Base-by-base conservation (phyloP, 2,329 filamentous ascomycete genomes). In the Epichloe gansuensis region DNA sequence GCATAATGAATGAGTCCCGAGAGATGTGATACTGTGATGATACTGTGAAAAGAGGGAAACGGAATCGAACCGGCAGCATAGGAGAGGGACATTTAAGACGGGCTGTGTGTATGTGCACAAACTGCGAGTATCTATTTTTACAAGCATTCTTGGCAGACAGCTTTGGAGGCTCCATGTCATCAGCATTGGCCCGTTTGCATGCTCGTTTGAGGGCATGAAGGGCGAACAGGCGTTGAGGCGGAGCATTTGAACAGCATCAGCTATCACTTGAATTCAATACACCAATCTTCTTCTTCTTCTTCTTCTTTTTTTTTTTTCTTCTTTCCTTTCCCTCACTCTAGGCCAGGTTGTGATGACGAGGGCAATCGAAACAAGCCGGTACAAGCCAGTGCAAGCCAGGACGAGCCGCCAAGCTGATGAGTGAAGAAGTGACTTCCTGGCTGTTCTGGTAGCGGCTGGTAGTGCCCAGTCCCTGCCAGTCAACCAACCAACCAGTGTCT, bases 221-320 rank as follows among this genome's bases (percentile, higher is more conserved):
- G 40, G 9, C 41, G 47, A n/a, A 27, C 17, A 47, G 53, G 53
- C 53, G 53, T 54, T 54, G 40, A 43, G 50, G 47, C 50, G 53
- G 41, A 54, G 46, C 53, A 49, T 54, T 52, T 54, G 49, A 49
- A 38, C 27, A 49, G 27, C 36, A 49, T 31, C 31, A 47, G 36
- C 21, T 12, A 27, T 38, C 36, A 15, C 9, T 17, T 12, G 12
- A 11, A 8, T 47, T 39, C 13, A 21, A 48, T 12, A 40, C 35
- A 25, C 4, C 11, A 3, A 21, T 38, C 13, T 38, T 38, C 12
- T 9, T 45, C 23, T 13, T 46, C 21, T 11, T 12, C n/a, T 23
- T 36, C 17, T 12, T 2, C 11, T 6, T 38, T 5, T 8, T 25
- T 2, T 21, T 48, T 21, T 15, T 17, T 43, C 7, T 6, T 38